Evolutionary conservation across 768 basidiomycete genomes (phyloP).

Genomic region (Stropharia rugosoannulata): DNA sequence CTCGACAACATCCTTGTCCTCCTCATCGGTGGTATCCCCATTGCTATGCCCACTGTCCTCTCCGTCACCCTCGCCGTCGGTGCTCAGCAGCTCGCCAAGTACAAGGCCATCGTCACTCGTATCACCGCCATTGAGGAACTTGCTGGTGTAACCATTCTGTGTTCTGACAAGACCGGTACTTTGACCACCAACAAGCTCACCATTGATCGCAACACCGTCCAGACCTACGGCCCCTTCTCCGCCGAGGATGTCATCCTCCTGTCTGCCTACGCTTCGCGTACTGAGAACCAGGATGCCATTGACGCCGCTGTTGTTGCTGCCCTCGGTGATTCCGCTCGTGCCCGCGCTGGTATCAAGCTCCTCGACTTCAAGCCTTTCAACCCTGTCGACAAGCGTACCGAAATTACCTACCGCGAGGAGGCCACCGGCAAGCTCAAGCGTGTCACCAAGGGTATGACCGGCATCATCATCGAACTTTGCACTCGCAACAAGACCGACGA

Average conservation of each 20-base stretch:
- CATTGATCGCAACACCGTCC: constrained; percentile 90
- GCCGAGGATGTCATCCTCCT: constrained; percentile 91
- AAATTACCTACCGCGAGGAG: constrained; percentile 96
- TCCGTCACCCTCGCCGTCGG: constrained; percentile 99
- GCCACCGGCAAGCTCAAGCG: constrained; percentile 95
- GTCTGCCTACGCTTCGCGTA: constrained; percentile 94
- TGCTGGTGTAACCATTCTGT: constrained; percentile 97
- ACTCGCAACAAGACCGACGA: constrained; percentile 96
- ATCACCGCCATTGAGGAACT: constrained; percentile 99
- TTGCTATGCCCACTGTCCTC: constrained; percentile 98
- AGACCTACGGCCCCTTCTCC: constrained; percentile 86
- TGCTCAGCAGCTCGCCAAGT: constrained; percentile 97
- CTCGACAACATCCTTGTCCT: constrained; percentile 97
- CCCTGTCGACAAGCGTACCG: constrained; percentile 98
- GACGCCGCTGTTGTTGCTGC: constrained; percentile 84
- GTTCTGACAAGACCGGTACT: constrained; percentile 98
- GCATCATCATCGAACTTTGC: constrained; percentile 97
- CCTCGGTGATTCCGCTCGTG: constrained; percentile 66
- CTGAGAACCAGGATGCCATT: constrained; percentile 99
- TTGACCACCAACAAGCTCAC: constrained; percentile 99
- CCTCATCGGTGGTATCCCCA: constrained; percentile 99
- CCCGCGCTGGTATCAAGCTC: constrained; percentile 92
- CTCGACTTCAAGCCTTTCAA: constrained; percentile 99
- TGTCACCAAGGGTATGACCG: constrained; percentile 99
- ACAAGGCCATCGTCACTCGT: constrained; percentile 99